phyloP scores from a whole-genome alignment of 805 yeast species.

The Tetrapisispora fleetii region DNA sequence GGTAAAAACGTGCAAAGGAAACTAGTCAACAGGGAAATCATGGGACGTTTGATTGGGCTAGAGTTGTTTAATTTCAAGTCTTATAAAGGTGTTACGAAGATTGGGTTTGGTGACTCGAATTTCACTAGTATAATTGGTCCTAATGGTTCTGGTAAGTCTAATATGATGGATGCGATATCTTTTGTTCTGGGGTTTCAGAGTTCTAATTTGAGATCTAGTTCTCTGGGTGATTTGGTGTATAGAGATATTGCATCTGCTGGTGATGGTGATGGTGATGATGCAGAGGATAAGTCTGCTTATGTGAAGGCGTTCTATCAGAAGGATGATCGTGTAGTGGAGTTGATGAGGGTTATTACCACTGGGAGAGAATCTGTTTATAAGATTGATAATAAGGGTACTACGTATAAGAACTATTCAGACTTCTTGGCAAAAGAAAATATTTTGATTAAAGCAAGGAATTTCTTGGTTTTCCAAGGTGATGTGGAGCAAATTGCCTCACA shows the following conservation, averaged over 20 bases:
- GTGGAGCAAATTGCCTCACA: constrained; percentile 90
- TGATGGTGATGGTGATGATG: constrained; percentile 18
- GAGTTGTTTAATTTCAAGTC: constrained; percentile 87
- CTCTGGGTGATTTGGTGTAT: constrained; percentile 68
- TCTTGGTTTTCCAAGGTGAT: constrained; percentile 93
- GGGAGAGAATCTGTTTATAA: constrained; percentile 59
- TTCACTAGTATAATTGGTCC: constrained; percentile 95
- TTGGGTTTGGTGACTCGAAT: constrained; percentile 74
- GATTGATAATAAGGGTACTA: constrained; percentile 50
- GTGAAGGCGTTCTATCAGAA: constrained; percentile 72
- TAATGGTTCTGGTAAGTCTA: constrained; percentile 97
- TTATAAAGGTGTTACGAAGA: constrained; percentile 61
- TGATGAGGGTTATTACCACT: constrained; percentile 52
- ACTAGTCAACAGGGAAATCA: no score
- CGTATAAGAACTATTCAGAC: constrained; percentile 54
- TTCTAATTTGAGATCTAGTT: constrained; percentile 62
- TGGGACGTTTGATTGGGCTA: constrained; percentile 77
- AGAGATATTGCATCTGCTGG: constrained; percentile 42
- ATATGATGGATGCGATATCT: constrained; percentile 94
- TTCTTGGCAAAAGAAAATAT: constrained; percentile 70
- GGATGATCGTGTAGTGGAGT: constrained; percentile 46
- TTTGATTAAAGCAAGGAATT: constrained; percentile 79
- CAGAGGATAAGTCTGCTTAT: constrained; percentile 39
- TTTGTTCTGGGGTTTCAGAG: constrained; percentile 84
- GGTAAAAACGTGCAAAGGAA: no score